phyloP scores from a whole-genome alignment of 805 yeast species.

The Saturnispora besseyi region DNA sequence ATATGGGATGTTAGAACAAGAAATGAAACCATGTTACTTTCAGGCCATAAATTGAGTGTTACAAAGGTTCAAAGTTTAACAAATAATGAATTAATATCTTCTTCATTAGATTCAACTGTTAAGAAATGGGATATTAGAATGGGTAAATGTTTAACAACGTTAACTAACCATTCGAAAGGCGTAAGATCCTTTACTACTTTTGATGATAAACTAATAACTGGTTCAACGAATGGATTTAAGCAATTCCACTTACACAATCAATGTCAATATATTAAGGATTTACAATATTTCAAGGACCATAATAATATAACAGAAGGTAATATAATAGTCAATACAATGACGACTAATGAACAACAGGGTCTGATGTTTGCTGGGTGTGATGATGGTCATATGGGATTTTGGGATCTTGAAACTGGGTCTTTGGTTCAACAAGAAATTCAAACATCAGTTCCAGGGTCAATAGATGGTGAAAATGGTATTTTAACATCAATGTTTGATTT shows the following conservation, averaged over 20 bases:
- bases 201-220: conserved; percentile 63
- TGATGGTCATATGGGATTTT: conserved; percentile 68
- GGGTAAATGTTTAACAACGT: conserved; percentile 57
- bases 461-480: conserved; percentile 58
- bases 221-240: conserved; percentile 69
- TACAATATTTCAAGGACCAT: conserved; percentile 38
- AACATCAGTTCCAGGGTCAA: conserved; percentile 59
- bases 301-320: conserved; percentile 28
- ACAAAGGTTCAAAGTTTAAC: conserved; percentile 58
- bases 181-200: conserved; percentile 66
- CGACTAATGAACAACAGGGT: conserved; percentile 38
- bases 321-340: conserved; percentile 56
- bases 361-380: conserved; percentile 77
- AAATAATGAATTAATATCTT: conserved; percentile 80
- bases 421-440: conserved; percentile 47
- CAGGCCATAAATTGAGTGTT: conserved; percentile 76
- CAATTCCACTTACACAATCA: conserved; percentile 72
- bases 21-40: conserved; percentile 60
- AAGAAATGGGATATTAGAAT: conserved; percentile 86
- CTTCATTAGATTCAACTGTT: conserved; percentile 78
- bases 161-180: conserved; percentile 81
- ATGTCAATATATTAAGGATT: conserved; percentile 48
- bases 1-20: conserved; percentile 92
- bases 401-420: conserved; percentile 67
- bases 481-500: conserved; percentile 65